A percentile compares a stretch with the other conserved stretches of the same genome.
These are phyloP conservation scores for Trypethelium eluteriae DNA, from an alignment of 495 filamentous ascomycete genomes.

Conservation along the genomic window DNA sequence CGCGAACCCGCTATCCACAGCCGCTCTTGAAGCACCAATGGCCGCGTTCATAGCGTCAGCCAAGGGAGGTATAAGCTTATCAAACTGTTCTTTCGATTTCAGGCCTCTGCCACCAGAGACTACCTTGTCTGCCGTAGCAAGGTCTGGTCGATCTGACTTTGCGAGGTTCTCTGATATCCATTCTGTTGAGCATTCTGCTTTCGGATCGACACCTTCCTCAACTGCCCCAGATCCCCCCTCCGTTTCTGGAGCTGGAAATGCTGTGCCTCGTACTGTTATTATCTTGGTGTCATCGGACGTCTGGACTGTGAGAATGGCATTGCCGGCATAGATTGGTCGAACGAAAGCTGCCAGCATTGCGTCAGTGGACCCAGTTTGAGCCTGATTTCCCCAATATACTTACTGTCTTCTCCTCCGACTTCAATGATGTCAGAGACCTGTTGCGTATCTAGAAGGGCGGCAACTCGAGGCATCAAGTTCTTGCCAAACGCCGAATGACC, in stretches of 20 bases:
- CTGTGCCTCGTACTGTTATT: conserved; percentile 85
- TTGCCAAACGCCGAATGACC: conserved; percentile 96
- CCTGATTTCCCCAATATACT: conserved; percentile 17
- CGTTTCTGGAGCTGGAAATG: conserved; percentile 59
- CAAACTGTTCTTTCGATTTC: conserved; percentile 96
- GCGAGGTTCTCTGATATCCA: conserved; percentile 93
- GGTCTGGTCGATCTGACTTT: conserved; percentile 90
- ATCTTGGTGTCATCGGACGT: conserved; percentile 79
- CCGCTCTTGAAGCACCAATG: conserved; percentile 87
- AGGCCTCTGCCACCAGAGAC: conserved; percentile 91
- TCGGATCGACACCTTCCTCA: conserved; percentile 63
- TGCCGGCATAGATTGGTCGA: conserved; percentile 94
- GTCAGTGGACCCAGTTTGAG: neutral
- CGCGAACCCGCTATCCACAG: conserved; percentile 96
- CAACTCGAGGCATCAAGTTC: conserved; percentile 86
- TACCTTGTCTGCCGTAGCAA: conserved; percentile 76
- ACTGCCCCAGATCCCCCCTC: conserved; percentile 50
- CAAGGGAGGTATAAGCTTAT: conserved; percentile 79
- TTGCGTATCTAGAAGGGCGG: conserved; percentile 87
- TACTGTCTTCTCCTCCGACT: conserved; percentile 81
- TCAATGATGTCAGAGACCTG: conserved; percentile 85
- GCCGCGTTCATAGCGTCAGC: conserved; percentile 89
- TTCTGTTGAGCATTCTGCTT: conserved; percentile 61
- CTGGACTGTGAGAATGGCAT: conserved; percentile 95
- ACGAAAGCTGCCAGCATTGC: conserved; percentile 58